phyloP scores from a whole-genome alignment of 768 basidiomycete species.

The Rhodosporidiobolus sp. region DNA sequence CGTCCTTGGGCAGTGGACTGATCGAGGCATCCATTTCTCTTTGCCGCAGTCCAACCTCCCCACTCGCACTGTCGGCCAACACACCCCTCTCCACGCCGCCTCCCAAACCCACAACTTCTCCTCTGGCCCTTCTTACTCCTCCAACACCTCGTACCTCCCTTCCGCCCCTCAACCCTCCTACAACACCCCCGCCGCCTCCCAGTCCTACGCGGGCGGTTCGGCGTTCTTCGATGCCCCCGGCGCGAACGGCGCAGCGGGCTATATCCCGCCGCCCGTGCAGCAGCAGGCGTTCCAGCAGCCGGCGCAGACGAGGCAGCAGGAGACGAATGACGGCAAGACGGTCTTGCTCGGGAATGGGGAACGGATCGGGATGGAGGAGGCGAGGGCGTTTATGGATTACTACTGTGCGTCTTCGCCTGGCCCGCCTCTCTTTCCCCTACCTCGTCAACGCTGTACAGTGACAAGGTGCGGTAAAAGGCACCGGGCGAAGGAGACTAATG shows the following conservation, averaged over 20 bases:
- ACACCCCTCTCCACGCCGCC: constrained; percentile 29
- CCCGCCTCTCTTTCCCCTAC: not conserved
- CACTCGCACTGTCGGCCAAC: constrained; percentile 21
- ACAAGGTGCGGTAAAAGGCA: too few species aligned
- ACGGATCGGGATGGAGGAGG: constrained; percentile 64
- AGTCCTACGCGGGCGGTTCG: constrained; percentile 6
- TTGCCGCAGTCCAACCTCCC: constrained; percentile 35
- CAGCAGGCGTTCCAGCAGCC: not conserved
- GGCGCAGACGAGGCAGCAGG: constrained; percentile 3
- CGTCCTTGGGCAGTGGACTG: not conserved
- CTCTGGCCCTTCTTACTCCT: not conserved
- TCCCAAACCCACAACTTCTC: constrained; percentile 1
- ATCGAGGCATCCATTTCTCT: not conserved
- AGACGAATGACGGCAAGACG: constrained; percentile 41
- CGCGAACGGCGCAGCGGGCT: constrained; percentile 10
- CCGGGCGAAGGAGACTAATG: too few species aligned
- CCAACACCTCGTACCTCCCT: not conserved
- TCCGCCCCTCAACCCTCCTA: not conserved
- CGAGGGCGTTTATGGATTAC: constrained; percentile 89
- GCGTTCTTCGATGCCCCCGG: constrained; percentile 27
- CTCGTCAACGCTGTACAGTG: not conserved
- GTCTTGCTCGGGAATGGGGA: constrained; percentile 63
- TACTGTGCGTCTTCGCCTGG: constrained; percentile 59
- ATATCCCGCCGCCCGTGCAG: not conserved
- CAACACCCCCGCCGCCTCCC: not conserved